Evolutionary conservation across 495 filamentous ascomycete genomes (phyloP), one percentile per base, ranked within the genome.

Genomic region (Echria macrotheca): DNA sequence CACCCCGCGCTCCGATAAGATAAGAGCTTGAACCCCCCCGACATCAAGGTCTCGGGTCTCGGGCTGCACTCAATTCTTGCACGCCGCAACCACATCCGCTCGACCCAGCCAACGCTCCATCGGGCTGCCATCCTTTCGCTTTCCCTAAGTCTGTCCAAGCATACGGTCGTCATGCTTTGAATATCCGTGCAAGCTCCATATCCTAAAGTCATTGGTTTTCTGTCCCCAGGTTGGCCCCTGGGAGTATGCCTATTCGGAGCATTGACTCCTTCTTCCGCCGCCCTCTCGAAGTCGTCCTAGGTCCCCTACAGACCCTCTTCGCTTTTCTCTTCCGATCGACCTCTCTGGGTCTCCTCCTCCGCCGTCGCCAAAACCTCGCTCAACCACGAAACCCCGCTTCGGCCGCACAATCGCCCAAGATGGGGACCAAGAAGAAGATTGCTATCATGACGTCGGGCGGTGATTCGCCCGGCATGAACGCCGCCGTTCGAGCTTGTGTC

Each of bases 401-500:
- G 41, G 40, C 40, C 21, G 12, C 55, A 22, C 48, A 17, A 29
- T 26, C 37, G 18, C 15, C 38, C 45, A 65, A 45, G 22, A 74
- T 73, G 72, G 58, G 59, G 12, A 53, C 54, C 52, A 84, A 82
- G 63, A 89, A 91, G 72, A 82, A 84, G 55, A 94, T 99, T 60
- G 94, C 81, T 40, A 84, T 97, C 51, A 87, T 99, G 84, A 99
- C 94, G 52, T 93, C 86, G 52, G 94, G 94, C 54, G 94, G 94
- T 57, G 94, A 99, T 74, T 89, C 91, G 31, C 93, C 94, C 4
- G 94, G 94, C 57, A 99, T 99, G 94, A 97, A 95, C 66, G 89
- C 85, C 36, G 88, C 86, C 18, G 90, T 96, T 8, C 79, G 94
- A 36, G 94, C 94, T 32, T 91, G 96, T 28, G 88, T 99, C 50